These are phyloP conservation scores for Aegilops sharonensis DNA, from an alignment of 176 grass and related monocot genomes.

Conservation along the genomic window DNA sequence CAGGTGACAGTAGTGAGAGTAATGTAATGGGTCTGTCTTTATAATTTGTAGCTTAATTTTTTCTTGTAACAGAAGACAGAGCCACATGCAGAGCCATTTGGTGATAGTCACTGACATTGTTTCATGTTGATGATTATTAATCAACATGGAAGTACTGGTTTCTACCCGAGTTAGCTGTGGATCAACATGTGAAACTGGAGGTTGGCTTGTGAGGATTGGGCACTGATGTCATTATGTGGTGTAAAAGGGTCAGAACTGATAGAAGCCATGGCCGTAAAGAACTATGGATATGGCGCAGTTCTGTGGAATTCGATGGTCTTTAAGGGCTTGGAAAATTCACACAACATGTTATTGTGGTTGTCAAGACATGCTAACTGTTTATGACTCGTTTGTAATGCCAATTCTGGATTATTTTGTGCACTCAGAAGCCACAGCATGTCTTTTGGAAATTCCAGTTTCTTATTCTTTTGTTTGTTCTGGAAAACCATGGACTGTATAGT, in stretches of 20 bases:
- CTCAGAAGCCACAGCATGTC: neutral
- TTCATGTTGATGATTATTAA: neutral
- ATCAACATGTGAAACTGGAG: conserved; percentile 10
- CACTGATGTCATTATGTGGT: neutral
- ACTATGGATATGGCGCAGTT: neutral
- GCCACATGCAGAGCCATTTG: neutral
- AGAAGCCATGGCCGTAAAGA: neutral
- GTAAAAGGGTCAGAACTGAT: neutral
- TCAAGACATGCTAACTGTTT: neutral
- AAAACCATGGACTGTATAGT: neutral
- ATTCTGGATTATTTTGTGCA: neutral
- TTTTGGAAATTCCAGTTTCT: neutral
- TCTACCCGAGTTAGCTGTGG: neutral
- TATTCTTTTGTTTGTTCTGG: neutral
- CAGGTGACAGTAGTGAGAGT: neutral
- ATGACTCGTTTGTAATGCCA: neutral
- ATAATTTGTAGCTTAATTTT: neutral
- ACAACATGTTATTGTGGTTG: neutral
- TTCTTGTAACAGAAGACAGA: neutral
- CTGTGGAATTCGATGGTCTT: neutral
- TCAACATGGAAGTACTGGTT: conserved; percentile 10
- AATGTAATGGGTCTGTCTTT: neutral
- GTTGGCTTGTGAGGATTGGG: neutral
- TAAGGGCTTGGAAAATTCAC: neutral
- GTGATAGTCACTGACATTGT: neutral